These are phyloP conservation scores for Peribolospora baueri DNA, from an alignment of 768 basidiomycete genomes.

Conservation along the genomic window DNA sequence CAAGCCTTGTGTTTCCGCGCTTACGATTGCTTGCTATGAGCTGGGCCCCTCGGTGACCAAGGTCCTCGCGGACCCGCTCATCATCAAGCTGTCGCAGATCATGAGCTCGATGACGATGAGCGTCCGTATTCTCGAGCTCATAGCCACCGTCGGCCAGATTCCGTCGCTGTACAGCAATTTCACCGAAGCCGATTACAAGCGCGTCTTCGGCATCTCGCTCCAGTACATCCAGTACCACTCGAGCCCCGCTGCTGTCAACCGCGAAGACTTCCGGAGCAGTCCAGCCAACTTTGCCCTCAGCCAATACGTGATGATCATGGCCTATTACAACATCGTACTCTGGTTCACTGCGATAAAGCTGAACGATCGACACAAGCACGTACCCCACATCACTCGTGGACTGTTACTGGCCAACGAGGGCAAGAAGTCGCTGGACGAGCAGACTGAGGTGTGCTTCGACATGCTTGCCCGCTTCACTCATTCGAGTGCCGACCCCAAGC, in stretches of 20 bases:
- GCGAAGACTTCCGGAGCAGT: constrained; percentile 19
- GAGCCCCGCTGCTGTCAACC: neutral
- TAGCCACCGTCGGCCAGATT: constrained; percentile 61
- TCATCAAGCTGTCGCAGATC: constrained; percentile 63
- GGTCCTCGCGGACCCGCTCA: constrained; percentile 46
- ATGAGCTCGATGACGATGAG: constrained; percentile 84
- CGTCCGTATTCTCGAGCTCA: constrained; percentile 84
- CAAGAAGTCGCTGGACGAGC: constrained; percentile 48
- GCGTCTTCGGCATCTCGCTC: constrained; percentile 79
- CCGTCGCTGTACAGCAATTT: constrained; percentile 65
- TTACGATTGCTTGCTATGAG: constrained; percentile 70
- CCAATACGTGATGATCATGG: constrained; percentile 15
- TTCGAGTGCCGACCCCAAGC: constrained; percentile 74
- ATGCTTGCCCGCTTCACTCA: constrained; percentile 91
- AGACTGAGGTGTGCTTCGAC: constrained; percentile 89
- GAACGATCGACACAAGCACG: constrained; percentile 50
- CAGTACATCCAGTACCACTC: constrained; percentile 78
- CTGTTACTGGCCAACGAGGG: constrained; percentile 65
- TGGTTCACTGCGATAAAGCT: constrained; percentile 84
- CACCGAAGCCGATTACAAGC: constrained; percentile 67
- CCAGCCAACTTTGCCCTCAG: constrained; percentile 47
- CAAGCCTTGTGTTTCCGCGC: constrained; percentile 69
- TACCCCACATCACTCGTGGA: constrained; percentile 65
- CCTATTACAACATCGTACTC: constrained; percentile 36
- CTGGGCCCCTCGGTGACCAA: constrained; percentile 57